A percentile compares a stretch with the other conserved stretches of the same genome.
Conservation (phyloP, 139 green algal genomes). For the Chlamydomonas asymmetrica region DNA sequence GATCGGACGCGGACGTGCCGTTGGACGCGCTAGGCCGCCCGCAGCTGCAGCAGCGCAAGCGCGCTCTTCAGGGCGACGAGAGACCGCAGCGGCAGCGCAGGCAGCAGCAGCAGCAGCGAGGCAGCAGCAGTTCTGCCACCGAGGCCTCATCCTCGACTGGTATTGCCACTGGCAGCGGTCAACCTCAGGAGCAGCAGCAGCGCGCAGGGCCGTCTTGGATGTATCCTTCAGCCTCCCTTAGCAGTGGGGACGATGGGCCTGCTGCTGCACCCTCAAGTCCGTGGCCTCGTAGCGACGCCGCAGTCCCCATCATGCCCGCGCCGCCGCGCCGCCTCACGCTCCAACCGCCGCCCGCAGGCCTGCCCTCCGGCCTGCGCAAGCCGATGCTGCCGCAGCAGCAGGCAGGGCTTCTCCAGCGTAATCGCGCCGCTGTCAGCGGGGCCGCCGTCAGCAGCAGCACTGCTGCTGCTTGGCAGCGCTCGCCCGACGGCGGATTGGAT, state of each 20-base stretch:
- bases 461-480: background rate
- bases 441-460: background rate
- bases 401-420: no score
- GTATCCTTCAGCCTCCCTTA: background rate
- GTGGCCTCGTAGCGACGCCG: background rate
- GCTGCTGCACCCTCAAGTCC: background rate
- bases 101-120: background rate
- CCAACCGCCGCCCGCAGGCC: no score
- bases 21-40: no score
- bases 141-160: no score
- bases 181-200: background rate
- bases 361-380: background rate
- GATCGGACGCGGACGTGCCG: no score
- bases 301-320: no score
- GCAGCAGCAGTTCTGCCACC: no score
- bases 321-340: no score
- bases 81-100: background rate
- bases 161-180: no score
- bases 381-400: conserved; percentile 12
- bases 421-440: background rate
- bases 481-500: no score
- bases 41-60: background rate
- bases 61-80: no score
- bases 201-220: background rate
- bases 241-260: background rate